Evolutionary conservation across 192 early-diverging fungal species (phyloP).

Genomic region (Podila epigama): DNA sequence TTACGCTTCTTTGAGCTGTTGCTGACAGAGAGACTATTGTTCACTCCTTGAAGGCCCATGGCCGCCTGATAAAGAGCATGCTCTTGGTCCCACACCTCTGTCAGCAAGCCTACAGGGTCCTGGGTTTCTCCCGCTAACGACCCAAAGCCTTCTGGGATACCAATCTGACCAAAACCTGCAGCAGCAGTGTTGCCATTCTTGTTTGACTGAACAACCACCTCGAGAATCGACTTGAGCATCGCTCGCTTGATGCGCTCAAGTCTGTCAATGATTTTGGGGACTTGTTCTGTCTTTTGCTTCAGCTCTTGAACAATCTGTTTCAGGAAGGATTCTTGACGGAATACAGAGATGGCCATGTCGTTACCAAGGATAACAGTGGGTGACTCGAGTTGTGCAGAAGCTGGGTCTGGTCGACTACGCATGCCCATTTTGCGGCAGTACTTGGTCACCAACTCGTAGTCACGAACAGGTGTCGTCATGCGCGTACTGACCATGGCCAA

Average conservation of each 20-base stretch:
- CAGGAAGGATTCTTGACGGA: slow-evolving; percentile 74
- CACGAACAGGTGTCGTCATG: slow-evolving; percentile 49
- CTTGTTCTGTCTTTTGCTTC: slow-evolving; percentile 51
- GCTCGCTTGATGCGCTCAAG: slow-evolving; percentile 38
- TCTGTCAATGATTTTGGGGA: slow-evolving; percentile 25
- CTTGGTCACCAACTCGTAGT: slow-evolving; percentile 39
- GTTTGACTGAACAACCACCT: slow-evolving; percentile 30
- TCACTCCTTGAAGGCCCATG: background rate
- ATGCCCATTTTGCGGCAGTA: slow-evolving; percentile 27
- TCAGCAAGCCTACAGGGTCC: slow-evolving; percentile 26
- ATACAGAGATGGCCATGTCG: slow-evolving; percentile 67
- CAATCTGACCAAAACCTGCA: slow-evolving; percentile 36
- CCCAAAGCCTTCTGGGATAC: slow-evolving; percentile 39
- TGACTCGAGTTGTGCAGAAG: slow-evolving; percentile 25
- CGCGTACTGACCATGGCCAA: slow-evolving; percentile 54
- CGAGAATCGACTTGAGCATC: slow-evolving; percentile 31
- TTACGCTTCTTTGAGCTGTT: slow-evolving; percentile 34
- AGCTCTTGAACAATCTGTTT: slow-evolving; percentile 54
- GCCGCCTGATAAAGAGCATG: slow-evolving; percentile 26
- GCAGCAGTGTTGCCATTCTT: slow-evolving; percentile 35
- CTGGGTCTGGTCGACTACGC: background rate
- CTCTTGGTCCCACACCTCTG: slow-evolving; percentile 41
- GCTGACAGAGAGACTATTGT: background rate
- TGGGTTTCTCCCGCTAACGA: slow-evolving; percentile 3
- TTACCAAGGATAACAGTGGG: slow-evolving; percentile 52